phyloP scores from a whole-genome alignment of 805 yeast genomes.

The Isabelozyma rhagii region DNA sequence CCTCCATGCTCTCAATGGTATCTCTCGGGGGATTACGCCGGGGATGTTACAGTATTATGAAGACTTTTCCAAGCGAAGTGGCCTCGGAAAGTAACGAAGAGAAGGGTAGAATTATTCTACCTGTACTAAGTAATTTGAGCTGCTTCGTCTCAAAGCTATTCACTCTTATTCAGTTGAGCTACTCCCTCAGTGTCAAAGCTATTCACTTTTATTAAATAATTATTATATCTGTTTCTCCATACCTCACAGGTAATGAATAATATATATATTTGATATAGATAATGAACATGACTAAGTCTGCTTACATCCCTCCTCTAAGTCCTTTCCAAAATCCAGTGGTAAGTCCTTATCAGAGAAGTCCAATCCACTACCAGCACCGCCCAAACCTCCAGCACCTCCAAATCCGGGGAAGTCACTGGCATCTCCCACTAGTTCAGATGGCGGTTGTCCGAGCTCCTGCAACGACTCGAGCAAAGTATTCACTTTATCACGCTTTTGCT shows the following conservation, averaged over 20 bases:
- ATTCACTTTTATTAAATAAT: not conserved
- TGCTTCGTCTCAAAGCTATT: too few species aligned
- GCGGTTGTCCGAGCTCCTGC: constrained; percentile 79
- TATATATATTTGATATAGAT: too few species aligned
- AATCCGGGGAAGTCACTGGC: constrained; percentile 45
- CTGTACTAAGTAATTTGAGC: too few species aligned
- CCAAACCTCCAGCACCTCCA: constrained; percentile 35
- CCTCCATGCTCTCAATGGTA: constrained; percentile 60
- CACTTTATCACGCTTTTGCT: constrained; percentile 46
- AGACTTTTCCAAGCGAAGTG: constrained; percentile 46
- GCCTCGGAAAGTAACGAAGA: constrained; percentile 14
- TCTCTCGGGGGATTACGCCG: constrained; percentile 70
- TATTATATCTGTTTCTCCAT: not conserved
- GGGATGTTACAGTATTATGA: constrained; percentile 81
- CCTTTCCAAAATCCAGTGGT: constrained; percentile 50
- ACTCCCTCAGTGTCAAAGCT: too few species aligned
- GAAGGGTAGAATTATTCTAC: too few species aligned
- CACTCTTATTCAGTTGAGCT: too few species aligned
- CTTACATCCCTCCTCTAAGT: constrained; percentile 57
- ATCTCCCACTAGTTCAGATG: constrained; percentile 67
- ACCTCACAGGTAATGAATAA: too few species aligned
- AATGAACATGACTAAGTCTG: constrained; percentile 22
- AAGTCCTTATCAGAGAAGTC: constrained; percentile 52
- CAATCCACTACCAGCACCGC: constrained; percentile 31
- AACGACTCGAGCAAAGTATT: constrained; percentile 60